Evolutionary conservation across 2,329 filamentous ascomycete species (phyloP).

Genomic region (Alternaria ethzedia): DNA sequence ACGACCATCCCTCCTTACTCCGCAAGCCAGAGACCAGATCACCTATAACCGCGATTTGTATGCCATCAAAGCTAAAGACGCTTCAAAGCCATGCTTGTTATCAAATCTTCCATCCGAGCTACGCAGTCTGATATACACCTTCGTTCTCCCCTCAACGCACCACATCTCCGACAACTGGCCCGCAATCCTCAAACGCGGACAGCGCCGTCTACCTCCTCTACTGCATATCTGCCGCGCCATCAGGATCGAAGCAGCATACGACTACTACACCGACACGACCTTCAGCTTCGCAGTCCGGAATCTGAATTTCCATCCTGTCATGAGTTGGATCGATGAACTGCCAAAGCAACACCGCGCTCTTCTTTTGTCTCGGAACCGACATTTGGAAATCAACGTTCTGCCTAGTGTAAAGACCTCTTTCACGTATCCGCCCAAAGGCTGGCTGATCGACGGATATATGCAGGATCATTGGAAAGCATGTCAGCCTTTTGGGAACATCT

Average conservation of each 20-base stretch:
- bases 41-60: slow-evolving; percentile 6
- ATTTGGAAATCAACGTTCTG: slow-evolving; percentile 16
- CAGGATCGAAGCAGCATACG: slow-evolving; percentile 37
- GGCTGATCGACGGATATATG: slow-evolving; percentile 17
- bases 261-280: slow-evolving; percentile 26
- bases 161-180: not conserved
- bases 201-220: slow-evolving; percentile 2
- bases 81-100: slow-evolving; percentile 2
- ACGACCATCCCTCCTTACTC: slow-evolving; percentile 8
- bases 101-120: slow-evolving; percentile 8
- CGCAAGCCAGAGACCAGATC: slow-evolving; percentile 1
- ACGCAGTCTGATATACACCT: slow-evolving; percentile 9
- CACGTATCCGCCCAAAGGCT: slow-evolving; percentile 24
- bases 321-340: slow-evolving; percentile 22
- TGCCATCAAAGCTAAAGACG: slow-evolving; percentile 1
- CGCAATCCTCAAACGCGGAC: not conserved
- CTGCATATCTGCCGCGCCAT: slow-evolving; percentile 32
- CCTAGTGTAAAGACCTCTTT: slow-evolving; percentile 7
- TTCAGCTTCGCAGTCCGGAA: slow-evolving; percentile 26
- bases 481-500: slow-evolving; percentile 32
- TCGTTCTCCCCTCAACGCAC: slow-evolving; percentile 9
- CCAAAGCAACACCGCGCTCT: slow-evolving; percentile 20
- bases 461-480: slow-evolving; percentile 30
- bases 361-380: slow-evolving; percentile 22
- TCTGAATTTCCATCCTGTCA: slow-evolving; percentile 21